Conservation (phyloP, 768 basidiomycete genomes). For the Mrakia blollopis region DNA sequence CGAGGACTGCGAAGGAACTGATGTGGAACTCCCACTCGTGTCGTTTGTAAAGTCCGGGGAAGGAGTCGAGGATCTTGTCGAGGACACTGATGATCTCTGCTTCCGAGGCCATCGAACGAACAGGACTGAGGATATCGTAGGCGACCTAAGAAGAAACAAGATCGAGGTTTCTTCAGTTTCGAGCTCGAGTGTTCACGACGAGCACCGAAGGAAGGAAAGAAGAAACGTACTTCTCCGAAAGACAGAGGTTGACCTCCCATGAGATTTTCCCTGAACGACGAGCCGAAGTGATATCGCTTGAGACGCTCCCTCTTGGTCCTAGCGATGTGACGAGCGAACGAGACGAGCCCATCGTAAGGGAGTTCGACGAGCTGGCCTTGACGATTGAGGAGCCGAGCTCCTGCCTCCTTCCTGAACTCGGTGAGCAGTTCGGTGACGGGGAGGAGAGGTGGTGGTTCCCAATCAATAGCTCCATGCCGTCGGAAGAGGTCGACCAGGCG, state of each 20-base stretch:
- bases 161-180: no score
- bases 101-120: slow-evolving; percentile 62
- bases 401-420: slow-evolving; percentile 56
- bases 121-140: slow-evolving; percentile 69
- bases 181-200: no score
- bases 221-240: slow-evolving; percentile 22
- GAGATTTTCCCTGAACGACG: slow-evolving; percentile 53
- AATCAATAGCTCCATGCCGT: slow-evolving; percentile 83
- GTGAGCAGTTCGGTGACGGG: slow-evolving; percentile 54
- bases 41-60: slow-evolving; percentile 11
- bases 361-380: slow-evolving; percentile 71
- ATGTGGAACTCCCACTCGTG: slow-evolving; percentile 34
- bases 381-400: slow-evolving; percentile 71
- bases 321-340: slow-evolving; percentile 30
- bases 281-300: slow-evolving; percentile 74
- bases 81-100: slow-evolving; percentile 58
- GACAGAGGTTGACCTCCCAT: slow-evolving; percentile 37
- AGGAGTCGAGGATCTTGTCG: slow-evolving; percentile 21
- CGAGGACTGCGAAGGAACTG: slow-evolving; percentile 48
- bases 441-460: slow-evolving; percentile 77
- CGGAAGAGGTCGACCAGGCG: slow-evolving; percentile 71
- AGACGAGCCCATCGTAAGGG: slow-evolving; percentile 54
- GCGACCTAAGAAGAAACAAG: slow-evolving; percentile 42
- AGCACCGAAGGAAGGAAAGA: no score
- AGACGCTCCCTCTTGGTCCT: slow-evolving; percentile 52